Base-by-base conservation (phyloP, 2,329 filamentous ascomycete genomes). In the Botryosphaeria dothidea region DNA sequence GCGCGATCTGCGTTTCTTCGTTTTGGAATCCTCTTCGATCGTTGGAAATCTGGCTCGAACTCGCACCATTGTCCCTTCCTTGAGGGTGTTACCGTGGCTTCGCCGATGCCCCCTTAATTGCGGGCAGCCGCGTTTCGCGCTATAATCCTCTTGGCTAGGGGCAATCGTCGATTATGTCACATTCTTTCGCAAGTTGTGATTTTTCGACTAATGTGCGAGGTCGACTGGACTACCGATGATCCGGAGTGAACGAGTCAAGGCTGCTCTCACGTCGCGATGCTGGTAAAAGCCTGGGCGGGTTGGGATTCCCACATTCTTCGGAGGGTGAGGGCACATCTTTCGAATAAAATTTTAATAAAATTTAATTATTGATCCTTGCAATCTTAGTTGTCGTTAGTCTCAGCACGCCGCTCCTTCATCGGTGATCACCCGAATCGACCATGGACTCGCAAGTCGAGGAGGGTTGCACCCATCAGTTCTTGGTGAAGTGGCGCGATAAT, bases 281-380 rank as follows among this genome's bases (percentile, higher is more conserved):
- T 54, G 8, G 51, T 54, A 48, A 62, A 62, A 62, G 58, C 58
- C 58, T 62, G 58, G 58, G 58, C 31, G 58, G 58, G 58, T 17
- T n/a, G 58, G 58, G 34, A 34, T 62, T 41, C 29, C 58, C 29
- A 9, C n/a, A 25, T 29, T 49, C 17, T 4, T 38, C 11, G 23
- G 13, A 19, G 15, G 8, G 41, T n/a, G 41, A 17, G 56, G 56
- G 41, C 13, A 19, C 45, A 15, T 45, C 15, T 60, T 41, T 58
- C 41, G 17, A 11, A 49, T 56, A 56, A 11, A 25, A 41, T 3
- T 17, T 45, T 43, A 41, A 9, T 45, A 41, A 43, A 15, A 29
- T 27, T 29, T 43, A 43, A 43, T 27, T 45, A 17, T 29, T 41
- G 13, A 31, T 29, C n/a, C n/a, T 58, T 19, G 36, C 25, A 21